A percentile compares a stretch with the other conserved stretches of the same genome.
Conservation (phyloP, 192 early-diverging fungal genomes). For the Mortierella hygrophila region DNA sequence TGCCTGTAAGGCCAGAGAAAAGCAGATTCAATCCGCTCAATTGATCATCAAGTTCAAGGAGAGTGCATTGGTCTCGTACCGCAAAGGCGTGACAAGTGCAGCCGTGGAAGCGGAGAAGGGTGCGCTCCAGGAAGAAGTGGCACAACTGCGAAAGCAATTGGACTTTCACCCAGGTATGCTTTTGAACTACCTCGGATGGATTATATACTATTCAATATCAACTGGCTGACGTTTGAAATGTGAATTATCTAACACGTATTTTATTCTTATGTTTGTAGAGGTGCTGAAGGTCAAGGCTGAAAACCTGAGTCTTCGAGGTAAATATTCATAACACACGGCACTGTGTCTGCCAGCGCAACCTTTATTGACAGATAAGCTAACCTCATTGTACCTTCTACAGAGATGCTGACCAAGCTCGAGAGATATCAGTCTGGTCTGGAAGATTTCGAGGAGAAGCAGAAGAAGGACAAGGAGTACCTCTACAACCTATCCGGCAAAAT, state of each 20-base stretch:
- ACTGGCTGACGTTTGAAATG: background rate
- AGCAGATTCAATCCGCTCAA: conserved; percentile 44
- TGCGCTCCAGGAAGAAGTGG: conserved; percentile 41
- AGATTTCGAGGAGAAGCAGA: conserved; percentile 35
- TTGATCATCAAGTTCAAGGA: conserved; percentile 53
- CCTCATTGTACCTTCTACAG: background rate
- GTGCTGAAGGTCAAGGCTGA: conserved; percentile 47
- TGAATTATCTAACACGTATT: background rate
- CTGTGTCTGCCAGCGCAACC: background rate
- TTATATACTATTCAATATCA: background rate
- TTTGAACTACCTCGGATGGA: background rate
- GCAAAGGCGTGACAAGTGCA: conserved; percentile 35
- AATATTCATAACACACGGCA: background rate
- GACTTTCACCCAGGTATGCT: conserved; percentile 56
- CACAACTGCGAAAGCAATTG: conserved; percentile 39
- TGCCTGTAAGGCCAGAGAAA: conserved; percentile 47
- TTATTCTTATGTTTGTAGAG: conserved; percentile 11
- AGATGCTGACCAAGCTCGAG: conserved; percentile 46
- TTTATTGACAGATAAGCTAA: background rate
- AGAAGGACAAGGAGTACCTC: conserved; percentile 48
- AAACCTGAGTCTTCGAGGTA: conserved; percentile 46
- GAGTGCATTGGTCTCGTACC: conserved; percentile 36
- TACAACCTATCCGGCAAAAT: conserved; percentile 32
- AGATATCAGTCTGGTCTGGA: conserved; percentile 42
- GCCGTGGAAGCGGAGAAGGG: conserved; percentile 46